These are phyloP conservation scores for Lactifluus pinguis DNA, from an alignment of 768 basidiomycete genomes.

Conservation along the genomic window DNA sequence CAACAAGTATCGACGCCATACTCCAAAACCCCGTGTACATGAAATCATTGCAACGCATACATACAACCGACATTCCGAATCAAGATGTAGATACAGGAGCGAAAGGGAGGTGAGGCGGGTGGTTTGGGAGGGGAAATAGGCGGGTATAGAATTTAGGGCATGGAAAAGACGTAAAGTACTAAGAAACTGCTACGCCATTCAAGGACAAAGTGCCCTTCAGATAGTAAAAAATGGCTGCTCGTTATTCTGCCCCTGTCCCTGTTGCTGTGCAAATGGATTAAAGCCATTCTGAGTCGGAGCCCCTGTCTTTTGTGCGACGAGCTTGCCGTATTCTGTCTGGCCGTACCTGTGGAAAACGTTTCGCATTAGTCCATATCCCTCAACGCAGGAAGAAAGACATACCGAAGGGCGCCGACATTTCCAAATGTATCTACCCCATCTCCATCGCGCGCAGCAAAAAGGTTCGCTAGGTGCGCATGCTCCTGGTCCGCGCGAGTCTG, in stretches of 20 bases:
- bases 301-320: constrained; percentile 28
- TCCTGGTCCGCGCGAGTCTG: constrained; percentile 53
- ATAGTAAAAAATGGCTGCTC: constrained; percentile 31
- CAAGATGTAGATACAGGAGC: background rate
- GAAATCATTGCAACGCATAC: background rate
- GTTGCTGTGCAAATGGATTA: constrained; percentile 65
- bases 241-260: constrained; percentile 35
- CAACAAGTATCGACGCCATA: background rate
- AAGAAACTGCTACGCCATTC: background rate
- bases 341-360: constrained; percentile 34
- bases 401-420: constrained; percentile 72
- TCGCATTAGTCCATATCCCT: background rate
- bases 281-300: constrained; percentile 28
- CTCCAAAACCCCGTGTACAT: background rate
- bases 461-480: constrained; percentile 61
- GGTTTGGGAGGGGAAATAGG: background rate
- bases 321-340: constrained; percentile 22
- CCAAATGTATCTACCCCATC: constrained; percentile 96
- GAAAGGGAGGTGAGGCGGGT: background rate
- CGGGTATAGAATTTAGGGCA: constrained; percentile 11
- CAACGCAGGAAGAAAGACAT: constrained; percentile 23
- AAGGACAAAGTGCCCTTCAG: constrained; percentile 5
- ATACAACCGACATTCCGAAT: background rate
- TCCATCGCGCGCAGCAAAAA: constrained; percentile 78
- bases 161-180: background rate